phyloP scores from a whole-genome alignment of 306 rosid species.

The Rosa persica region DNA sequence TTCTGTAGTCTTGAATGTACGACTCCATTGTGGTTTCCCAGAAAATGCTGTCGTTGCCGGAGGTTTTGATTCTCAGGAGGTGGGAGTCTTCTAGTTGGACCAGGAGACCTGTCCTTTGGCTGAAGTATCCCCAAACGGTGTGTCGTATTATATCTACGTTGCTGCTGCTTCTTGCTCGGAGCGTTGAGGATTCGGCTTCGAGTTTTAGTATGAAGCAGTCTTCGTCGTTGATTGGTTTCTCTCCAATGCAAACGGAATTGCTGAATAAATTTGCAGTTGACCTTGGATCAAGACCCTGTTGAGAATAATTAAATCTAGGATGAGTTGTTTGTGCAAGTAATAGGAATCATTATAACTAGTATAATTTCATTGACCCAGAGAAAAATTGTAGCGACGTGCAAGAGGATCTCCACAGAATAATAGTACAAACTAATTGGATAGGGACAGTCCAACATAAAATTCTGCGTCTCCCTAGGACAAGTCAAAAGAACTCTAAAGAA shows the following conservation, averaged over 20 bases:
- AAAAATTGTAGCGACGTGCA: slow-evolving; percentile 6
- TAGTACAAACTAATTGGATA: not conserved
- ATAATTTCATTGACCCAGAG: not conserved
- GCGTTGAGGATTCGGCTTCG: slow-evolving; percentile 56
- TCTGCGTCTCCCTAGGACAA: not conserved
- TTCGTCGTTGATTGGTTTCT: slow-evolving; percentile 68
- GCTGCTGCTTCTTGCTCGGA: slow-evolving; percentile 70
- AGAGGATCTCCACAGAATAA: slow-evolving; percentile 4
- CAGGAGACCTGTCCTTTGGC: slow-evolving; percentile 81
- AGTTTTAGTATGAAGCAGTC: slow-evolving; percentile 74
- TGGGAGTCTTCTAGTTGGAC: slow-evolving; percentile 83
- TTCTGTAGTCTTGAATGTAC: slow-evolving; percentile 56
- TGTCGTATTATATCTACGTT: slow-evolving; percentile 76
- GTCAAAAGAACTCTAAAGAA: not conserved
- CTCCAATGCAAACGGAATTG: slow-evolving; percentile 70
- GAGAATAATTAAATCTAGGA: not conserved
- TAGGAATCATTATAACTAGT: not conserved
- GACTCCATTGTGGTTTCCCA: slow-evolving; percentile 98
- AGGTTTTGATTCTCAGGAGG: slow-evolving; percentile 62
- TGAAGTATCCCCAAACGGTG: slow-evolving; percentile 88
- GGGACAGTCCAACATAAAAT: slow-evolving; percentile 3
- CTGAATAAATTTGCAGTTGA: slow-evolving; percentile 74
- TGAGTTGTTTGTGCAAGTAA: not conserved
- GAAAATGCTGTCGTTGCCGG: slow-evolving; percentile 41
- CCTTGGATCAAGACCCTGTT: slow-evolving; percentile 91